Conservation (phyloP, 257 asterid species). For the Solanum chmielewskii region DNA sequence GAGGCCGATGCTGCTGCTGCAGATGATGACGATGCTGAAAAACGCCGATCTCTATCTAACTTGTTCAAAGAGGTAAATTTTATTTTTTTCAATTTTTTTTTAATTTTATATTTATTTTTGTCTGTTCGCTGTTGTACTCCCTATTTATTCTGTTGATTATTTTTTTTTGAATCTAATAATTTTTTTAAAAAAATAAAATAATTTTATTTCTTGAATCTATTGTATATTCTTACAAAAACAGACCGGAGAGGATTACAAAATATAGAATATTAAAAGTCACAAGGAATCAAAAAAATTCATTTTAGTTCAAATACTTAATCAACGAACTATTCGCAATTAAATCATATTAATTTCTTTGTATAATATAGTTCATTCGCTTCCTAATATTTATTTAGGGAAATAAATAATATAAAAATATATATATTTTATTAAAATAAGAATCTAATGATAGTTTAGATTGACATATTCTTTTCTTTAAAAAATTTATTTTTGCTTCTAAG, state of each 20-base stretch:
- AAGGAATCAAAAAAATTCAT: neutral
- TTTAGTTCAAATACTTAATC: neutral
- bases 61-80: slow-evolving; percentile 34
- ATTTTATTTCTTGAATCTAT: neutral
- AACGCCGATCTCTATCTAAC: slow-evolving; percentile 34
- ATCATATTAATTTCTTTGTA: neutral
- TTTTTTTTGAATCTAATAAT: neutral
- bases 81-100: neutral
- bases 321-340: neutral
- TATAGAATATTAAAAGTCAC: neutral
- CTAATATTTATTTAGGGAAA: neutral
- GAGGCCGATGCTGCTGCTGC: neutral
- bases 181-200: neutral
- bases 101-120: neutral
- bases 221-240: neutral
- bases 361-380: neutral
- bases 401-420: neutral
- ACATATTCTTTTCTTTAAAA: neutral
- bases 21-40: slow-evolving; percentile 11
- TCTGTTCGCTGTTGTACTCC: neutral
- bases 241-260: neutral
- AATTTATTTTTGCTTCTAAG: neutral
- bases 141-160: neutral
- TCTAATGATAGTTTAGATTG: neutral
- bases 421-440: neutral